Conservation (phyloP, 441 rosid species). For the Lepidium campestre region DNA sequence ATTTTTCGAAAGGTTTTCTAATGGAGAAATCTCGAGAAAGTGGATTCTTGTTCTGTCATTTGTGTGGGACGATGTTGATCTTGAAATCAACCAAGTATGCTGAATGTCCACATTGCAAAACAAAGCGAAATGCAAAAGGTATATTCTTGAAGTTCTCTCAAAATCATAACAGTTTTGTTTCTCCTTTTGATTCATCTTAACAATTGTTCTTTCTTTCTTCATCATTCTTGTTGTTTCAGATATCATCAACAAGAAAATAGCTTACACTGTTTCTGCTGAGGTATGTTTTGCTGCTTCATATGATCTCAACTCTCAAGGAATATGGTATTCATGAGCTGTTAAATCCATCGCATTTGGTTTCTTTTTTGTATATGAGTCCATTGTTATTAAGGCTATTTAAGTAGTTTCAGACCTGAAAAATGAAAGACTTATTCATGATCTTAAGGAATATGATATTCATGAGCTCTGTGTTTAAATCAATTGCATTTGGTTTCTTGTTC, state of each 20-base stretch:
- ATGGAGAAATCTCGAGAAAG: conserved; percentile 30
- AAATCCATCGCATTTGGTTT: background rate
- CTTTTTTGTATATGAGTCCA: background rate
- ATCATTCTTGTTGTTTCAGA: conserved; percentile 12
- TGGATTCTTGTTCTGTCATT: conserved; percentile 24
- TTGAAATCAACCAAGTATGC: conserved; percentile 20
- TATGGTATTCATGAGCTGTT: background rate
- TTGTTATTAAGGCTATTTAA: background rate
- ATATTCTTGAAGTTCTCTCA: background rate
- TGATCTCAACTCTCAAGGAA: no score
- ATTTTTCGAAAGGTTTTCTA: background rate
- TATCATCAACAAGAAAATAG: conserved; percentile 20
- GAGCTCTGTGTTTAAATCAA: background rate
- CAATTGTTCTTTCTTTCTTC: background rate
- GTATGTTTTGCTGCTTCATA: background rate
- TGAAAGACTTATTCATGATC: background rate
- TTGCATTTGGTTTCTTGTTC: background rate
- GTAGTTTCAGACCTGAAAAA: background rate
- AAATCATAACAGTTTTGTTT: background rate
- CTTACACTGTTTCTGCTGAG: conserved; percentile 26
- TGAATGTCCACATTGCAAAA: conserved; percentile 22
- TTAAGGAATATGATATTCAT: background rate
- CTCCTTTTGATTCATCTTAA: background rate
- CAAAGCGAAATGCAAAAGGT: conserved; percentile 1
- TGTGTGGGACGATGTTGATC: conserved; percentile 23